Evolutionary conservation across 1,284 basidiomycete genomes (phyloP).

Genomic region (Pyrrhoderma noxium): DNA sequence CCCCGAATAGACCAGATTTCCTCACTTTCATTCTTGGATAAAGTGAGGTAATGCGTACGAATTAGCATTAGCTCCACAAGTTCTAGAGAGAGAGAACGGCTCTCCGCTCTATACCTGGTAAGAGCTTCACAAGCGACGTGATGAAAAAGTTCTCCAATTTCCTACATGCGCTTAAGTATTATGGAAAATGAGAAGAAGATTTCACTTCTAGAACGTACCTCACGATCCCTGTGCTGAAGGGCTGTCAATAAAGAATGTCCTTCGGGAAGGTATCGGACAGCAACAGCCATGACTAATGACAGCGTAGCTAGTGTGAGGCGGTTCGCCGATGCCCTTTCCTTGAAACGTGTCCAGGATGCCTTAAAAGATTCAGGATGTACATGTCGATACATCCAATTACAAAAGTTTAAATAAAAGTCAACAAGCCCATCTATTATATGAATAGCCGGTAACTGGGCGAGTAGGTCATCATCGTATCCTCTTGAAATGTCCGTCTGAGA

Average conservation of each 20-base stretch:
- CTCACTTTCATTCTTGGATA: conserved; percentile 67
- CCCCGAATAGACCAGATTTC: conserved; percentile 70
- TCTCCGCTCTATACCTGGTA: conserved; percentile 52
- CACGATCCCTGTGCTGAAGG: conserved; percentile 6
- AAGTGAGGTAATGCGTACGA: conserved; percentile 60
- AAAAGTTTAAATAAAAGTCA: conserved; percentile 71
- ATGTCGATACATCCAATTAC: conserved; percentile 78
- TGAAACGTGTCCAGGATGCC: conserved; percentile 64
- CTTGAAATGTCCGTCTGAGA: conserved; percentile 32
- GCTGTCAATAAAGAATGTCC: conserved; percentile 46
- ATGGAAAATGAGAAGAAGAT: no score
- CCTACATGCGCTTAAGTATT: conserved; percentile 33
- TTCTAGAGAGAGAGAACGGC: conserved; percentile 60
- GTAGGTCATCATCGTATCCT: conserved; percentile 66
- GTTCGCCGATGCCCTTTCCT: conserved; percentile 53
- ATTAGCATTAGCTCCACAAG: conserved; percentile 67
- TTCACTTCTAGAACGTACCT: no score
- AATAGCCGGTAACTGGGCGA: conserved; percentile 53
- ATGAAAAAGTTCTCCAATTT: conserved; percentile 56
- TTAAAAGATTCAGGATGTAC: conserved; percentile 56
- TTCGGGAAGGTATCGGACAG: conserved; percentile 61
- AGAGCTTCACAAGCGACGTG: conserved; percentile 59
- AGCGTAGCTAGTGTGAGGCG: conserved; percentile 63
- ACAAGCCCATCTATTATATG: conserved; percentile 65
- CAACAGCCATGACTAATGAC: conserved; percentile 62